Percentiles rank a stretch among this genome's conserved stretches.
These are phyloP conservation scores for Sporothrix luriei DNA, from an alignment of 2,329 filamentous ascomycete genomes.

Conservation along the genomic window DNA sequence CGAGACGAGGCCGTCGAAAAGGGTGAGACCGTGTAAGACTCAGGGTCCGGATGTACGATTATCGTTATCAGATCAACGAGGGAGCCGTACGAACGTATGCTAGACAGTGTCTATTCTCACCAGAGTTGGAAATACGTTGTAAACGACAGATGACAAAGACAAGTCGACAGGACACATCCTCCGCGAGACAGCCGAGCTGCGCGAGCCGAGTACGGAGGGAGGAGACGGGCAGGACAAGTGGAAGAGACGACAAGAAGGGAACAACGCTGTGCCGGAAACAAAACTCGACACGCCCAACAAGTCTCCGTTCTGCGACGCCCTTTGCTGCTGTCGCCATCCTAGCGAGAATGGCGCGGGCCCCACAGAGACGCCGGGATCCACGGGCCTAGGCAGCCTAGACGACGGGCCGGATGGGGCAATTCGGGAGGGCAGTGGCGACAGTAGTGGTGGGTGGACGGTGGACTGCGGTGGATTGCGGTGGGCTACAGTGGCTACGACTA, in stretches of 20 bases:
- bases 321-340: constrained; percentile 21
- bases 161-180: not conserved
- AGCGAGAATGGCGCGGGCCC: constrained; percentile 28
- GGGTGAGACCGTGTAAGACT: no score
- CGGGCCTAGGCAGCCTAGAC: not conserved
- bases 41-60: no score
- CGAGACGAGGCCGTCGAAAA: no score
- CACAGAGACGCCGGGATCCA: constrained; percentile 5
- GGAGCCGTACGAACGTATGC: no score
- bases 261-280: no score
- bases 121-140: no score
- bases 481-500: no score
- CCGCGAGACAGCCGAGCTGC: constrained; percentile 15
- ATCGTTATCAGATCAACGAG: no score
- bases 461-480: no score
- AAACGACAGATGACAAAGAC: not conserved
- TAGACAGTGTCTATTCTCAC: no score
- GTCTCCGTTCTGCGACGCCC: not conserved
- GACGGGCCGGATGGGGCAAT: constrained; percentile 28
- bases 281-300: no score
- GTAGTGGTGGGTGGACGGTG: no score
- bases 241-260: not conserved
- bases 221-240: not conserved
- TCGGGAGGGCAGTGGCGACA: constrained; percentile 2
- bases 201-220: constrained; percentile 1